Conservation (phyloP, 2,329 filamentous ascomycete genomes). For the Teratosphaeria destructans region DNA sequence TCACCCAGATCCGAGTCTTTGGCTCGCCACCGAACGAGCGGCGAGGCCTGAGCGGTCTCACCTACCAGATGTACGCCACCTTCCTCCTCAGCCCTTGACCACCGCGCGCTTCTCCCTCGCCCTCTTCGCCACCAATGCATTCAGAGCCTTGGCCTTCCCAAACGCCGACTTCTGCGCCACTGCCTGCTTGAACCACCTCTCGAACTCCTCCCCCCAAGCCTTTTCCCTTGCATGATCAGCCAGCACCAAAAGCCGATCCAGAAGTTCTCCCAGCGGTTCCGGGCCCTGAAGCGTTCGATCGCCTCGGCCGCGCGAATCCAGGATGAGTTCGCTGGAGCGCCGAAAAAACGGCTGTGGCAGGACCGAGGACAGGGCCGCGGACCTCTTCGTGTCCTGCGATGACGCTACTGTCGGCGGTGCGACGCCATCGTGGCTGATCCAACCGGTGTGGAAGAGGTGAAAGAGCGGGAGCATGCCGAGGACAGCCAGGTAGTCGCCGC, state of each 20-base stretch:
- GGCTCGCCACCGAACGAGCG: too few species aligned
- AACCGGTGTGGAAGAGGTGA: background rate
- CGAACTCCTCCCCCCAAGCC: background rate
- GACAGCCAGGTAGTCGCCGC: background rate
- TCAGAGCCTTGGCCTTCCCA: background rate
- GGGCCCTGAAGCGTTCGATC: background rate
- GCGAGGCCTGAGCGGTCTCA: too few species aligned
- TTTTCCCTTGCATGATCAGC: background rate
- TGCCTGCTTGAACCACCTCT: background rate
- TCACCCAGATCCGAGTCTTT: too few species aligned
- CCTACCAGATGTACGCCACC: too few species aligned
- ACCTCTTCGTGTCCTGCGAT: background rate
- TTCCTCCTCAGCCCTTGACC: too few species aligned
- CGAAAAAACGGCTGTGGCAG: background rate
- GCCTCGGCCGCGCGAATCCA: background rate
- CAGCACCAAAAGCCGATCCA: background rate
- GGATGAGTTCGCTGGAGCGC: background rate
- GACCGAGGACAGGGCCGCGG: background rate
- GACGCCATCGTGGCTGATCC: background rate
- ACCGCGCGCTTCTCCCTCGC: background rate
- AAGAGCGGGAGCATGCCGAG: background rate
- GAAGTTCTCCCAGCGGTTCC: background rate
- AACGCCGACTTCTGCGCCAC: background rate
- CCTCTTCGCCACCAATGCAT: background rate
- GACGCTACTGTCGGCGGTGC: background rate